These are phyloP conservation scores for Paecilomyces niveus DNA, from an alignment of 2,329 filamentous ascomycete genomes.

Conservation along the genomic window DNA sequence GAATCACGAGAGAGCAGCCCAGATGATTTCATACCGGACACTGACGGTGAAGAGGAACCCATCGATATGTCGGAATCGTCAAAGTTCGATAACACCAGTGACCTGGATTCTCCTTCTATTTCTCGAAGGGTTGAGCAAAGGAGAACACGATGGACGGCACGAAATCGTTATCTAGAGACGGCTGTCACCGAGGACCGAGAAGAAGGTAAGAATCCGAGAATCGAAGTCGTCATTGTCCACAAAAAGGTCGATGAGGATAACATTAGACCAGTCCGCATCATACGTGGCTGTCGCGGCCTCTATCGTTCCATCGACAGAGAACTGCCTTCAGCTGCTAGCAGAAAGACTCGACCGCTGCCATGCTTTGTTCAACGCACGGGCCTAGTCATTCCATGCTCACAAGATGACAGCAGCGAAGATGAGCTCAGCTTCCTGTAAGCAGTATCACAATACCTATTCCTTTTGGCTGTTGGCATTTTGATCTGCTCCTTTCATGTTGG, in stretches of 20 bases:
- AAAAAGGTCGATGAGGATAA: not conserved
- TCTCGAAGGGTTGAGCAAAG: not conserved
- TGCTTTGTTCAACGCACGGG: constrained; percentile 5
- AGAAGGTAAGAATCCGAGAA: not conserved
- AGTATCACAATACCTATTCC: not conserved
- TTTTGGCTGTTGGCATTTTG: not conserved
- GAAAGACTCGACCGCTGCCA: not conserved
- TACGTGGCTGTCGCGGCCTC: not conserved
- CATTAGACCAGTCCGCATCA: not conserved
- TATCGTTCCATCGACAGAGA: not conserved
- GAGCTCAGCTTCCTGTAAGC: constrained; percentile 30
- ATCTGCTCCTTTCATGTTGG: not conserved
- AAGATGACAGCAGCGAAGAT: constrained; percentile 29
- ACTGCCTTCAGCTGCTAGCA: not conserved
- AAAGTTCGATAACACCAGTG: not conserved
- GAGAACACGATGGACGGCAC: not conserved
- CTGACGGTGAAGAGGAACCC: not conserved
- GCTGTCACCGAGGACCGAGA: not conserved
- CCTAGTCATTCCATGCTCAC: constrained; percentile 18
- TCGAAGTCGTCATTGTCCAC: not conserved
- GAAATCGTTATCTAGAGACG: not conserved
- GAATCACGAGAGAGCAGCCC: not conserved
- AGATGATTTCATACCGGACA: not conserved
- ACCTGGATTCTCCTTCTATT: not conserved
- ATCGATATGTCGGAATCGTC: not conserved